Evolutionary conservation across 2,329 filamentous ascomycete species (phyloP).

Genomic region (Catunica adiposa): DNA sequence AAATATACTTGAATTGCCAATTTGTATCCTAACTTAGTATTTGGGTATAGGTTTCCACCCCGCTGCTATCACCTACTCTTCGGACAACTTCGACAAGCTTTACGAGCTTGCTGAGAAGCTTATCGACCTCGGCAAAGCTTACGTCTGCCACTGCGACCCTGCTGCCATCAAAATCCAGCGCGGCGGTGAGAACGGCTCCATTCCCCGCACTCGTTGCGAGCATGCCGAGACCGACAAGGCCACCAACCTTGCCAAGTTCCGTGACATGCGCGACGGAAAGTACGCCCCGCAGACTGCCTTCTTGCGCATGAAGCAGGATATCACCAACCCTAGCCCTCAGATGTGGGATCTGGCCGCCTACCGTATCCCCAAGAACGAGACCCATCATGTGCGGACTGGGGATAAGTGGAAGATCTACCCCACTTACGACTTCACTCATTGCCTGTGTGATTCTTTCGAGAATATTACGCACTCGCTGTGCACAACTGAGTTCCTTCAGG

Average conservation of each 20-base stretch:
- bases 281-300: slow-evolving; percentile 74
- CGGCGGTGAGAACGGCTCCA: slow-evolving; percentile 54
- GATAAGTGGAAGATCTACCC: slow-evolving; percentile 85
- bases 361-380: slow-evolving; percentile 56
- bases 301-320: slow-evolving; percentile 85
- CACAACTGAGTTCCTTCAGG: slow-evolving; percentile 80
- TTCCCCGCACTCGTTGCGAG: slow-evolving; percentile 59
- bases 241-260: slow-evolving; percentile 66
- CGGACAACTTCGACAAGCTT: slow-evolving; percentile 74
- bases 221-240: slow-evolving; percentile 62
- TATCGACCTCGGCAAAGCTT: slow-evolving; percentile 52
- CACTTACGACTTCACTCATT: slow-evolving; percentile 86
- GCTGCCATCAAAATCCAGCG: slow-evolving; percentile 74
- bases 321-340: slow-evolving; percentile 69
- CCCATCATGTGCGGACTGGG: slow-evolving; percentile 62
- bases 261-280: slow-evolving; percentile 80
- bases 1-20: background rate
- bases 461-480: slow-evolving; percentile 82
- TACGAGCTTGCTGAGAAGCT: slow-evolving; percentile 82
- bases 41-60: slow-evolving; percentile 46
- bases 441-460: slow-evolving; percentile 83
- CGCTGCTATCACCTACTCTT: slow-evolving; percentile 65
- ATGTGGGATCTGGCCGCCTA: slow-evolving; percentile 96
- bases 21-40: background rate
- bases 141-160: slow-evolving; percentile 79